phyloP scores from a whole-genome alignment of 148 eudicot genomes.

The Rhododendron henanense region DNA sequence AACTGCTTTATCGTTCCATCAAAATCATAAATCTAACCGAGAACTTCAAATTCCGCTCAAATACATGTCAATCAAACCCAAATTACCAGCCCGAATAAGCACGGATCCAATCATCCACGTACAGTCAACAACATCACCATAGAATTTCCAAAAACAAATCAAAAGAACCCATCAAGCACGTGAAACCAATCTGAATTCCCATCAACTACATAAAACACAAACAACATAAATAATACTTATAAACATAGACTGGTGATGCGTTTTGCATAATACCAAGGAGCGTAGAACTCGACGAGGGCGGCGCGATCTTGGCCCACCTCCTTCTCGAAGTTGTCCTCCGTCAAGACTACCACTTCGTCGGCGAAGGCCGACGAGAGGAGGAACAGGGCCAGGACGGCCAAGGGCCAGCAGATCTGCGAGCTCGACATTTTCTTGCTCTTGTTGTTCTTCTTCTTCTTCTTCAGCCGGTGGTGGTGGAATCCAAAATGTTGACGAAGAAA shows the following conservation, averaged over 20 bases:
- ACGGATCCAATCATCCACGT: background rate
- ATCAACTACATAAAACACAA: background rate
- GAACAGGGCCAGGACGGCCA: constrained; percentile 37
- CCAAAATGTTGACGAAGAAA: background rate
- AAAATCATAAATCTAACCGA: background rate
- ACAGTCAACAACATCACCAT: background rate
- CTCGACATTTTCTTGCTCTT: background rate
- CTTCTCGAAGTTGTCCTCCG: constrained; percentile 84
- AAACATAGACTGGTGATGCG: background rate
- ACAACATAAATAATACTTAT: background rate
- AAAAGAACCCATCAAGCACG: background rate
- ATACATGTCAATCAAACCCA: background rate
- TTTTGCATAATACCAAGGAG: constrained; percentile 73
- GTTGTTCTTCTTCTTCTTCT: background rate
- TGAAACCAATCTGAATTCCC: constrained; percentile 1
- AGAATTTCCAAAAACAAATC: background rate
- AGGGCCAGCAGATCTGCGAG: constrained; percentile 40
- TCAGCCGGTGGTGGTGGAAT: background rate
- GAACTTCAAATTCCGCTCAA: background rate
- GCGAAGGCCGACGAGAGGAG: constrained; percentile 37
- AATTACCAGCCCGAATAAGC: background rate
- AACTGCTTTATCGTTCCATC: background rate
- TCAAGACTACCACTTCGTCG: constrained; percentile 73
- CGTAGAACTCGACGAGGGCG: constrained; percentile 94
- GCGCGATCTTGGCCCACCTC: constrained; percentile 92